phyloP scores from a whole-genome alignment of 192 early-diverging fungal genomes.

The Rhizophagus prolifer region DNA sequence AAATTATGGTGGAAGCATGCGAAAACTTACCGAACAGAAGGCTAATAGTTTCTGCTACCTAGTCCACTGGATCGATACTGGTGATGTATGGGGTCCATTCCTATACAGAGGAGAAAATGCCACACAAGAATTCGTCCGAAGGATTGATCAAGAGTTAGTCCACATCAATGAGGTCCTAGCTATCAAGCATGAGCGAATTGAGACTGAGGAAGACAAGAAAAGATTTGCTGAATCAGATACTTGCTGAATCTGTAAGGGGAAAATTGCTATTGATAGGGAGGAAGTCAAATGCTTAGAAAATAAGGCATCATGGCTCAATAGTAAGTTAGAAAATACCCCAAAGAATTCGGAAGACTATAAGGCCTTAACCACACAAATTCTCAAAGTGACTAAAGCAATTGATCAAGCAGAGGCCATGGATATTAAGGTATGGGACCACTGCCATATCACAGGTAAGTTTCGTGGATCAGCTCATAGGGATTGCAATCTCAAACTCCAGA shows the following conservation, averaged over 20 bases:
- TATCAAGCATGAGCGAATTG: slow-evolving; percentile 4
- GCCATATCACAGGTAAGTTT: not conserved
- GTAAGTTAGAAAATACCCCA: too few relatives aligned
- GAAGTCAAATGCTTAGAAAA: too few relatives aligned
- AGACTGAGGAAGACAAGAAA: slow-evolving; percentile 1
- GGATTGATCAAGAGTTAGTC: not conserved
- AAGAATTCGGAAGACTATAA: too few relatives aligned
- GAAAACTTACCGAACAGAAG: not conserved
- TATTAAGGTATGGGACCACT: slow-evolving; percentile 1
- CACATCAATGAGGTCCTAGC: slow-evolving; percentile 7
- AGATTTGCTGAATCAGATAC: slow-evolving; percentile 8
- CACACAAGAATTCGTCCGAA: slow-evolving; percentile 4
- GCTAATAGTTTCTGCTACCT: slow-evolving; percentile 15
- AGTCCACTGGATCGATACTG: slow-evolving; percentile 9
- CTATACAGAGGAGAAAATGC: slow-evolving; percentile 2
- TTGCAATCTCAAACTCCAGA: slow-evolving; percentile 13
- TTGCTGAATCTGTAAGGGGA: slow-evolving; percentile 13
- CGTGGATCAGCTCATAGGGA: not conserved
- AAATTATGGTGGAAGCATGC: too few relatives aligned
- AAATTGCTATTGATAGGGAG: not conserved
- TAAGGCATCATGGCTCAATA: too few relatives aligned
- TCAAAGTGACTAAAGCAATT: too few relatives aligned
- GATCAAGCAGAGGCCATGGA: too few relatives aligned
- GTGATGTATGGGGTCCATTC: slow-evolving; percentile 13
- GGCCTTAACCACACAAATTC: too few relatives aligned